Evolutionary conservation across 805 yeast species (phyloP), one percentile per base, ranked within the genome.

Genomic region (Candida nanaspora): DNA sequence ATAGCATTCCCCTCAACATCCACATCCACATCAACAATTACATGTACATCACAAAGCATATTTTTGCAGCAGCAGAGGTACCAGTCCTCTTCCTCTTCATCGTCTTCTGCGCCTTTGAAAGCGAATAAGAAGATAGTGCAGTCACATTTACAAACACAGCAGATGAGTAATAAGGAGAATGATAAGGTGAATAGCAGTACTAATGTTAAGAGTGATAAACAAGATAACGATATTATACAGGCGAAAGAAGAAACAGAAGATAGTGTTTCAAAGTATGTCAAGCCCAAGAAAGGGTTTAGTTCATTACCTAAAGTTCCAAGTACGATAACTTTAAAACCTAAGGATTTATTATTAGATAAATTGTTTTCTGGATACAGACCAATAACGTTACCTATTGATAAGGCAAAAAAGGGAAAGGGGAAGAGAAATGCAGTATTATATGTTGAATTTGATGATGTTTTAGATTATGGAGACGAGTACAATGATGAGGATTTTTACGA

Each of bases 341-440:
- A 54, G 33, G 65, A 61, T 21, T 48, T 63, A 9, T 39, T 63
- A 25, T 39, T 63, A 20, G 66, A 63, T 43, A 53, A 47, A n/a
- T 45, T 63, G 7, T 62, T 62, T 43, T 62, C 56, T 42, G 67
- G 64, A 2, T 62, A 60, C 38, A 56, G 59, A 33, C 68, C 68
- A 13, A 43, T 63, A 26, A 55, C 65, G 10, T 33, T 59, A 22
- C 66, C 66, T 2, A 43, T 59, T 19, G 40, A 46, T 3, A 63
- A 64, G 11, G 56, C 57, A 4, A 50, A 51, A 33, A 41, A 43
- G 6, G 35, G 30, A 10, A 36, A 29, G 7, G 49, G 53, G 29
- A 50, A 49, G 36, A 45, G 52, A 6, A 47, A 51, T 4, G 45
- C 61, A 0, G 59, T 59, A 21, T 47, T 62, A 8, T 59, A 57